These are phyloP conservation scores for Olyra latifolia DNA, from an alignment of 176 grass and related monocot genomes.

Conservation along the genomic window DNA sequence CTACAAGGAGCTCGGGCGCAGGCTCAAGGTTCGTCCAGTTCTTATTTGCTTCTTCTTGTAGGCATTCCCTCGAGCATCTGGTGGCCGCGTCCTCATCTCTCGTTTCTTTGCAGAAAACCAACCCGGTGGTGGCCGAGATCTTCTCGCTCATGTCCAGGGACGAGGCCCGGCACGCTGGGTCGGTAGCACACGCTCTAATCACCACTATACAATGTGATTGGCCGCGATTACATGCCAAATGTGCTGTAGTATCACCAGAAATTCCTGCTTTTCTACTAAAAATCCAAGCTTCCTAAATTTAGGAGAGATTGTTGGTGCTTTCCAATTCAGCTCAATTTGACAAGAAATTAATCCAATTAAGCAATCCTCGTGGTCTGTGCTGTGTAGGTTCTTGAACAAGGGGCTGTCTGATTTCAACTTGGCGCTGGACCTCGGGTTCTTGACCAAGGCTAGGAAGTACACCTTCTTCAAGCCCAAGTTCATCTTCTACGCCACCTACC, in stretches of 20 bases:
- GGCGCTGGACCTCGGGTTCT: conserved; percentile 85
- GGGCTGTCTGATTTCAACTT: conserved; percentile 97
- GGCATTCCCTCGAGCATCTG: conserved; percentile 27
- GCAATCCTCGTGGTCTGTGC: not conserved
- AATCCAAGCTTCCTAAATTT: not conserved
- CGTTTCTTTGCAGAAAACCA: conserved; percentile 75
- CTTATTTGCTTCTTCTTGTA: not conserved
- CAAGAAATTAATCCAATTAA: conserved; percentile 13
- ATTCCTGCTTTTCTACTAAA: not conserved
- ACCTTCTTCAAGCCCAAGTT: conserved; percentile 99
- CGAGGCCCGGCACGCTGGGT: conserved; percentile 98
- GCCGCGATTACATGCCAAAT: not conserved
- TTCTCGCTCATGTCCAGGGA: conserved; percentile 99
- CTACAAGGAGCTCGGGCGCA: conserved; percentile 96
- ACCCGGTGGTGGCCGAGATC: conserved; percentile 93
- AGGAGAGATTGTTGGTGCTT: not conserved
- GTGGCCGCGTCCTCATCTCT: conserved; percentile 18
- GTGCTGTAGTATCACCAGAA: not conserved
- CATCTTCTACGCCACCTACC: conserved; percentile 97
- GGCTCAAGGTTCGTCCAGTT: conserved; percentile 64
- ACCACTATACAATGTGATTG: not conserved
- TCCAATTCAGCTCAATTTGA: not conserved
- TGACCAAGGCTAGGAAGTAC: conserved; percentile 99
- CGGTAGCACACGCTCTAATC: conserved; percentile 10
- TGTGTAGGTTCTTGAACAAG: conserved; percentile 94